Base-by-base conservation (phyloP, 2,329 filamentous ascomycete species). In the Paraconiothyrium brasiliense region DNA sequence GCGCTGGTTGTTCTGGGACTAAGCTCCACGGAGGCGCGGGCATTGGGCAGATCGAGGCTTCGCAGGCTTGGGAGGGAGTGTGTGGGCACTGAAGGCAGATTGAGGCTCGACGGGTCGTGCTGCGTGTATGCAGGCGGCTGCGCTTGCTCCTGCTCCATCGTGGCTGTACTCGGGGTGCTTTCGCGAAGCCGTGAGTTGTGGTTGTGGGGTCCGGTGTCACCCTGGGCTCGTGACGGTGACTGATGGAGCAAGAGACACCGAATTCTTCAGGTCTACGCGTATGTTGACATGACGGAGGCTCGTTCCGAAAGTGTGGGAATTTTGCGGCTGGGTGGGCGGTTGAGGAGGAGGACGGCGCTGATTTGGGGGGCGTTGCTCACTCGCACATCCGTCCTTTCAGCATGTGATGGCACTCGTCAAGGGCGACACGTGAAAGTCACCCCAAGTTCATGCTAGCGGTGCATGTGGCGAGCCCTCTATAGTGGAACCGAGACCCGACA, bases 41-140 rank as follows among this genome's bases (percentile, higher is more conserved):
- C 71, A 50, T 76, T 68, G 32, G 74, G 73, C 61, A 81, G 76
- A 39, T 80, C 75, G 35, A 77, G 73, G 30, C 79, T 77, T 35
- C 80, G 73, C 35, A 84, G 78, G 30, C 81, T 80, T 66, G 77
- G 78, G 54, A 84, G 72, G 10, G 72, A 69, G 59, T 79, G 76
- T 10, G 74, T 79, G 8, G 80, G 80, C 4, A 81, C 79, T 0
- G 77, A 78, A n/a, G 80, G 80, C 47, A 82, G 72, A 41, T 78
- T 71, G 54, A 82, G 75, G 14, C 74, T 73, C 54, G 77, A 75
- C 43, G 78, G 77, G 58, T 80, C 77, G 69, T 81, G 79, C 61
- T 79, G 76, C 14, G 76, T 67, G 64, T 82, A 83, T 32, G 80
- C 77, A 43, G 81, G 81, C 65, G 81, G 81, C 35, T 58, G 57